Evolutionary conservation across 164 flowering plant species (phyloP).

Genomic region (Brasenia schreberi): DNA sequence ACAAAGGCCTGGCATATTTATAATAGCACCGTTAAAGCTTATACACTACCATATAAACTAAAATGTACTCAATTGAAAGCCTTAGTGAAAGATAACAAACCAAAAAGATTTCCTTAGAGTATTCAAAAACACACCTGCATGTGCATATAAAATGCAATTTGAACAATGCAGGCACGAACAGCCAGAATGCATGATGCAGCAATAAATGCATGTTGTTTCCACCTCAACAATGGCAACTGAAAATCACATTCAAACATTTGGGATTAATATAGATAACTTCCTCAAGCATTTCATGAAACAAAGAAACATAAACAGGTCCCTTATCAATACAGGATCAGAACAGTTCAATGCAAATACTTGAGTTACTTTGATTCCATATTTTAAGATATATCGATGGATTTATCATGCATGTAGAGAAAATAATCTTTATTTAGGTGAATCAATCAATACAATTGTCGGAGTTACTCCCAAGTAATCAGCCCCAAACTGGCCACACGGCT

Average conservation of each 20-base stretch:
- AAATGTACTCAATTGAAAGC: neutral
- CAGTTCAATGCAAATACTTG: no score
- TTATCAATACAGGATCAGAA: no score
- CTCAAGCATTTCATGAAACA: neutral
- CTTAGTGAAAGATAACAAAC: neutral
- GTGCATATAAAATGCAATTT: slow-evolving; percentile 82
- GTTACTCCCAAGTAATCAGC: no score
- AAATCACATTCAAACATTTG: neutral
- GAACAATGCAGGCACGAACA: slow-evolving; percentile 89
- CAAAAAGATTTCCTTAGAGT: neutral
- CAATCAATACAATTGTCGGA: no score
- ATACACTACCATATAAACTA: neutral
- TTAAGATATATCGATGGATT: no score
- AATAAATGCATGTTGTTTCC: slow-evolving; percentile 81
- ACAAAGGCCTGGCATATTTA: slow-evolving; percentile 52
- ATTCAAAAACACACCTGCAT: slow-evolving; percentile 44
- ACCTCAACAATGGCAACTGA: slow-evolving; percentile 81
- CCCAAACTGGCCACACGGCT: no score
- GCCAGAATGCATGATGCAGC: slow-evolving; percentile 93
- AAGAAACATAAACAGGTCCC: no score
- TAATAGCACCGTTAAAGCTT: neutral
- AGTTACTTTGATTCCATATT: no score
- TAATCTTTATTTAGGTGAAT: no score
- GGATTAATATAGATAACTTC: neutral
- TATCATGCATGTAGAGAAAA: no score